phyloP scores from a whole-genome alignment of 225 moss, liverwort and hornwort species.

The Anthoceros angustus region DNA sequence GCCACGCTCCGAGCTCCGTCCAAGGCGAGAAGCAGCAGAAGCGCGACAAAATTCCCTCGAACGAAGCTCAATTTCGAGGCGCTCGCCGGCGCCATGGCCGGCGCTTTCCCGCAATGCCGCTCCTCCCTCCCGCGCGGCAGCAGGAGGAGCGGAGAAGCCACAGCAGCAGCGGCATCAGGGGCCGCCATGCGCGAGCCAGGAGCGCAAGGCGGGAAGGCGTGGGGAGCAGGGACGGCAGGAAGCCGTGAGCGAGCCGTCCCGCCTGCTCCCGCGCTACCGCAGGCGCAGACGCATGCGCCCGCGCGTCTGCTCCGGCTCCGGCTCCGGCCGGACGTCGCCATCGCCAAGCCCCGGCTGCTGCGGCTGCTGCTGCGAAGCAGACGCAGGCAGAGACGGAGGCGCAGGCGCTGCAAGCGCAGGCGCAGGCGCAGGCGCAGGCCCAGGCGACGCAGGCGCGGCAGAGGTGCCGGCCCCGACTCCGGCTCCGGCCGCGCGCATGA shows the following conservation, averaged over 20 bases:
- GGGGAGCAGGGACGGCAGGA: too few species aligned
- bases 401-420: neutral
- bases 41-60: too few species aligned
- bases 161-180: neutral
- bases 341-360: neutral
- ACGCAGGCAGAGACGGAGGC: neutral
- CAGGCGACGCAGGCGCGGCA: too few species aligned
- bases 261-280: too few species aligned
- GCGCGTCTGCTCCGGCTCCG: neutral
- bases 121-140: neutral
- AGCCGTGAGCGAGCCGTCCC: too few species aligned
- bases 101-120: too few species aligned
- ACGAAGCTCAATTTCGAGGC: too few species aligned
- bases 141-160: neutral
- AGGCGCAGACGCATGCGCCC: too few species aligned
- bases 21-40: neutral
- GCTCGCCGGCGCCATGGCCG: too few species aligned
- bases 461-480: too few species aligned
- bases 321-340: neutral
- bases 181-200: neutral
- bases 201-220: neutral
- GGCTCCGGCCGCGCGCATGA: too few species aligned
- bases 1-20: neutral
- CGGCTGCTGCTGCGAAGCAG: neutral
- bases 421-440: neutral